phyloP scores from a whole-genome alignment of 306 rosid species.

The Quercus suber region DNA sequence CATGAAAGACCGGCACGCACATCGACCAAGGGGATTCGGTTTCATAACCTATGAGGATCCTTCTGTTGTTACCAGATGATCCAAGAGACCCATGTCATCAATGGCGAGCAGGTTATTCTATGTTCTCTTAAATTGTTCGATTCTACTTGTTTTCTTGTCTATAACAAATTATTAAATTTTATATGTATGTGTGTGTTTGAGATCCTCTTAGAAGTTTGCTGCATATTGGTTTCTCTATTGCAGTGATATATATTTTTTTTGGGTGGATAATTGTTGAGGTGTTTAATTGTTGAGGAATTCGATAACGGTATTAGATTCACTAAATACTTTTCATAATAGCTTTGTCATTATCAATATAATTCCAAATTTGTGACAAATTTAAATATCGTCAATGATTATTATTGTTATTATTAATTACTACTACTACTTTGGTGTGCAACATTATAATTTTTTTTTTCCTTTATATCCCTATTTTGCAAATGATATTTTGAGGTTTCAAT shows the following conservation, averaged over 20 bases:
- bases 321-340: too few species aligned
- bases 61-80: conserved; percentile 74
- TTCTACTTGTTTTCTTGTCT: not conserved
- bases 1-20: conserved; percentile 83
- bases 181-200: not conserved
- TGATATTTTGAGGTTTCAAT: too few species aligned
- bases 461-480: too few species aligned
- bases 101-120: conserved; percentile 65
- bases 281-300: not conserved
- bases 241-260: too few species aligned
- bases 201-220: not conserved
- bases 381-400: too few species aligned
- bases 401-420: too few species aligned
- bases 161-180: not conserved
- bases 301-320: too few species aligned
- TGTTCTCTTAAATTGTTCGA: not conserved
- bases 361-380: too few species aligned
- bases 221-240: not conserved
- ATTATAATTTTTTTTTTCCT: too few species aligned
- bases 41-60: conserved; percentile 87
- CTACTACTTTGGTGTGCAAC: too few species aligned
- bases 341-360: too few species aligned
- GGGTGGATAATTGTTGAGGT: not conserved
- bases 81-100: conserved; percentile 66
- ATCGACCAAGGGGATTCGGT: conserved; percentile 86